Evolutionary conservation across 192 early-diverging fungal genomes (phyloP), one percentile per base, ranked within the genome.

Genomic region (Coemansia sp.): DNA sequence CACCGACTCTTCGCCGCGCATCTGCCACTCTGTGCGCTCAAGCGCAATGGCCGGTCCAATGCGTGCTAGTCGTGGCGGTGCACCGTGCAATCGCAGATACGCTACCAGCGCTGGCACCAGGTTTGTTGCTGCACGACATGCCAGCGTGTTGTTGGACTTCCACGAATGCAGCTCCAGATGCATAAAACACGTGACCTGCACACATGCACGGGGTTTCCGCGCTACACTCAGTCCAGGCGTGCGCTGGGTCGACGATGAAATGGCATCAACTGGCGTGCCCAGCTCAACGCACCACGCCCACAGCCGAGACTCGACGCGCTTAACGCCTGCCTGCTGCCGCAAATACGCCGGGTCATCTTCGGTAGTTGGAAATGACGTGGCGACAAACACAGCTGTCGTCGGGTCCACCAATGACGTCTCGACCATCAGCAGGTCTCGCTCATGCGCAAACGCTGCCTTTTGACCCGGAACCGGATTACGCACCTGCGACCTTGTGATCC

Each of bases 211-310:
- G 29, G 72, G 72, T 14, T 43, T 29, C 23, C 59, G 50, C 52
- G 22, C 25, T 9, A 12, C 43, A 6, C 22, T 9, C 38, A 23
- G 22, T 23, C 16, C 12, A 23, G 67, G 37, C 3, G 23, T 45
- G 26, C 49, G 41, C 55, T 25, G n/a, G 38, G 51, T 31, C 29
- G 50, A 9, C 23, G 54, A 39, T 3, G 57, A 48, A 22, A 51
- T 60, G 16, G 74, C 74, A 35, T 71, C 72, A 9, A 62, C 38
- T 45, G 77, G 77, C 12, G 78, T 81, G 21, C 50, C 72, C 19
- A 81, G 68, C 22, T 81, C 79, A 5, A 81, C 74, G 35, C 79
- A 75, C 79, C 79, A 81, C 1, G 79, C 79, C 79, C 79, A 81
- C 26, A 81, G 39, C 11, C 61, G 66, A 5, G 73, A 69, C 27